Evolutionary conservation across 2,329 filamentous ascomycete species (phyloP).

Genomic region (Beauveria sp.): DNA sequence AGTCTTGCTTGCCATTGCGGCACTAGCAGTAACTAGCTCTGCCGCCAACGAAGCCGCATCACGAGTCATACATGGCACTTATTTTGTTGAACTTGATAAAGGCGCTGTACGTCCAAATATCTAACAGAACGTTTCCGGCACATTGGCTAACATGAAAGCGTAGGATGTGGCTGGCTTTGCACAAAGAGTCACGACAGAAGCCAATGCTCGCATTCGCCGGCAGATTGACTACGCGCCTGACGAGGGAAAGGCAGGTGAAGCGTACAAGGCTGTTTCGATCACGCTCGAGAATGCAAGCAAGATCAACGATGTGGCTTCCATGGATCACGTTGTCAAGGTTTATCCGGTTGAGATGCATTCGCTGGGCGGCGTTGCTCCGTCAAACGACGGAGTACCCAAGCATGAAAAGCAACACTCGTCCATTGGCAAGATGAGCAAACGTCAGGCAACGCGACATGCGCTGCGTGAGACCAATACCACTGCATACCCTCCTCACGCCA

Average conservation of each 20-base stretch:
- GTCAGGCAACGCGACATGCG: slow-evolving; percentile 15
- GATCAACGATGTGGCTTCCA: slow-evolving; percentile 33
- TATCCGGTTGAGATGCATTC: slow-evolving; percentile 36
- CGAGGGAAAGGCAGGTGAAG: slow-evolving; percentile 18
- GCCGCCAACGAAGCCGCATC: background rate
- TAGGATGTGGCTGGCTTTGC: background rate
- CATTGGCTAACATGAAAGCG: background rate
- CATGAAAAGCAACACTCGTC: slow-evolving; percentile 1
- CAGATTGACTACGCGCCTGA: slow-evolving; percentile 33
- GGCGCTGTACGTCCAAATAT: slow-evolving; percentile 32
- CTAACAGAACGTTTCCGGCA: background rate
- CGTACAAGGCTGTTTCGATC: slow-evolving; percentile 50
- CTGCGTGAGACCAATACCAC: slow-evolving; percentile 29
- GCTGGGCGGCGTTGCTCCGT: slow-evolving; percentile 35
- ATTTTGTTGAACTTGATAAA: slow-evolving; percentile 47
- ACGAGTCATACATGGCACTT: slow-evolving; percentile 36
- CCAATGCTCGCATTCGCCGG: slow-evolving; percentile 37
- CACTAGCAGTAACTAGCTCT: background rate
- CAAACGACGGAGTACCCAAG: slow-evolving; percentile 36
- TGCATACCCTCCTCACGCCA: background rate
- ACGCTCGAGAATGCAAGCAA: slow-evolving; percentile 34
- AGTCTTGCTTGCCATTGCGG: background rate
- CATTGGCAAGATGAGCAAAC: background rate
- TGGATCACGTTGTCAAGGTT: slow-evolving; percentile 39
- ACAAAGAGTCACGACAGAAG: slow-evolving; percentile 18